Base-by-base conservation (phyloP, 2,329 filamentous ascomycete genomes). In the Penicillium sp. region DNA sequence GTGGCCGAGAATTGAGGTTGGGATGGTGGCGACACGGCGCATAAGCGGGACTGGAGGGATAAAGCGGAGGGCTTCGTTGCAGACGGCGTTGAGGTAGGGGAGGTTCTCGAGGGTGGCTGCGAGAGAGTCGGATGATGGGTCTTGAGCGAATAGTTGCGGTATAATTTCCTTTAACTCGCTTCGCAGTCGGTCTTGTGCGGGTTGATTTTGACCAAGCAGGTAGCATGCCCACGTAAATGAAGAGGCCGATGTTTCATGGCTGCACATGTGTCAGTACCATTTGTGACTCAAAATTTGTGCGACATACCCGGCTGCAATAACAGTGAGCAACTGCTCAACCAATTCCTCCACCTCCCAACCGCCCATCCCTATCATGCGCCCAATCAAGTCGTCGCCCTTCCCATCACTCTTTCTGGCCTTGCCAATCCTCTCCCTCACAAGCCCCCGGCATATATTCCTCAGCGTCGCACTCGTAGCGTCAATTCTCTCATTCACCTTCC, bases 231-330 rank as follows among this genome's bases (percentile, higher is more conserved):
- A 59, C 6, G 57, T 59, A 13, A 59, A 29, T 45, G 49, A 41
- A 9, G 57, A 53, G 15, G 57, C 57, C 5, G 57, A 53, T n/a
- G 57, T 59, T 46, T 59, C 57, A 46, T 59, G 57, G 11, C 53
- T 56, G 7, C 8, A 15, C 29, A n/a, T 46, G 9, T 7, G 23
- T 29, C 15, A 50, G 29, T 17, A n/a, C 7, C 5, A 15, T 41
- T 5, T 13, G 4, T 9, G 11, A 41, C 11, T 15, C 4, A 35
- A 52, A 30, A 30, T 35, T 30, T 4, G 31, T n/a, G 8, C 4
- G 31, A 31, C 49, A 30, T 31, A 52, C 17, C 55, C 55, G 5
- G 55, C 55, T 3, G 55, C 55, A 3, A 57, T 38, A 7, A 57
- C 21, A 13, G 55, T 50, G n/a, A 44, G 26, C 17, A 59, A 21